These are phyloP conservation scores for Saccharomycopsis crataegensis DNA, from an alignment of 1,139 yeast species.

Conservation along the genomic window DNA sequence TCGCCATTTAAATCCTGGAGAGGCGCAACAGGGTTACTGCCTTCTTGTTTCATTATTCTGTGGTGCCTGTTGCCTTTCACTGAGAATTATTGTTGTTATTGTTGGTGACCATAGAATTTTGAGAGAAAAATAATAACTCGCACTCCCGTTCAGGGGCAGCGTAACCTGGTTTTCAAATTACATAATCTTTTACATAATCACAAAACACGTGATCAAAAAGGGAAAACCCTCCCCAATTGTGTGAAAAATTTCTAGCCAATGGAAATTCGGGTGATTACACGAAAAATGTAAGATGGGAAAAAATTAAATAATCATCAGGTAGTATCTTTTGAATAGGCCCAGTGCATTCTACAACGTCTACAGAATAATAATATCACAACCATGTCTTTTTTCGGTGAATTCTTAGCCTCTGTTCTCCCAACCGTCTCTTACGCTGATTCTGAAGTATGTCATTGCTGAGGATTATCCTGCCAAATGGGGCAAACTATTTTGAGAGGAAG, in stretches of 20 bases:
- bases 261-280: conserved; percentile 14
- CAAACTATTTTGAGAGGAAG: too few relatives aligned
- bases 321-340: neutral
- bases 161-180: neutral
- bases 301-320: neutral
- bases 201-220: neutral
- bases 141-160: too few relatives aligned
- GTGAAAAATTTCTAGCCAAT: conserved; percentile 11
- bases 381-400: conserved; percentile 19
- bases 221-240: too few relatives aligned
- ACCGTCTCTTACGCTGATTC: conserved; percentile 20
- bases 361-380: neutral
- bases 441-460: conserved; percentile 10
- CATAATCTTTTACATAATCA: neutral
- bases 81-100: too few relatives aligned
- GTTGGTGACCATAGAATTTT: too few relatives aligned
- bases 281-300: neutral
- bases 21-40: too few relatives aligned
- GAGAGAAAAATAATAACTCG: too few relatives aligned
- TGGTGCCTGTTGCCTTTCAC: too few relatives aligned
- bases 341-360: neutral
- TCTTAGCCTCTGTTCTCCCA: conserved; percentile 19
- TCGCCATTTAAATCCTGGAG: too few relatives aligned
- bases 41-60: too few relatives aligned
- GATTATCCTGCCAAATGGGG: too few relatives aligned